Percentiles rank a stretch among this genome's conserved stretches.
These are phyloP conservation scores for Dendrocalamus sinicus DNA, from an alignment of 176 grass and related monocot species.

Conservation along the genomic window DNA sequence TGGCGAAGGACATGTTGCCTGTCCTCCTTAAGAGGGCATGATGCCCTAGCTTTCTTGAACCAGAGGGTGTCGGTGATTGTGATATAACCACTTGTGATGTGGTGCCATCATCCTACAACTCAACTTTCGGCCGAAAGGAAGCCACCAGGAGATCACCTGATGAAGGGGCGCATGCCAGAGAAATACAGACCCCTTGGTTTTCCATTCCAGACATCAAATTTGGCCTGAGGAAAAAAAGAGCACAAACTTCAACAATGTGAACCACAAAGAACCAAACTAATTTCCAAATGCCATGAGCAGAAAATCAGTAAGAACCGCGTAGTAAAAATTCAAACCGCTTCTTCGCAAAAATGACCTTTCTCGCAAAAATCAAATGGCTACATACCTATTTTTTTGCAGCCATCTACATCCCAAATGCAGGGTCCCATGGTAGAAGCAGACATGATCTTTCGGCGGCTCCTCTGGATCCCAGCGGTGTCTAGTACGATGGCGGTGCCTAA, in stretches of 20 bases:
- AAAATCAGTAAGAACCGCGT: not conserved
- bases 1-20: conserved; percentile 28
- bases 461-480: too few species aligned
- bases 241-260: conserved; percentile 27
- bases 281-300: not conserved
- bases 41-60: conserved; percentile 62
- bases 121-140: conserved; percentile 75
- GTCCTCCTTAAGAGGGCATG: conserved; percentile 59
- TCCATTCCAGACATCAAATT: conserved; percentile 59
- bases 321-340: not conserved
- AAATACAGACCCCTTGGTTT: conserved; percentile 72
- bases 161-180: conserved; percentile 62
- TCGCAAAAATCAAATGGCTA: not conserved
- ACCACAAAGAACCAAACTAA: conserved; percentile 16
- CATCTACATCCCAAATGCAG: conserved; percentile 71
- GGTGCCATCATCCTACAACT: conserved; percentile 43
- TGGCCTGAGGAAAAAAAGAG: conserved; percentile 49
- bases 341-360: not conserved
- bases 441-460: conserved; percentile 43
- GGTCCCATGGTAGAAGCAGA: conserved; percentile 83
- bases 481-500: too few species aligned
- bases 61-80: conserved; percentile 41
- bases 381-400: conserved; percentile 41
- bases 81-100: conserved; percentile 51
- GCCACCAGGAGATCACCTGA: conserved; percentile 63